Evolutionary conservation across 75 land plant species (phyloP), one percentile per base, ranked within the genome.

Genomic region (Picea sitchensis): DNA sequence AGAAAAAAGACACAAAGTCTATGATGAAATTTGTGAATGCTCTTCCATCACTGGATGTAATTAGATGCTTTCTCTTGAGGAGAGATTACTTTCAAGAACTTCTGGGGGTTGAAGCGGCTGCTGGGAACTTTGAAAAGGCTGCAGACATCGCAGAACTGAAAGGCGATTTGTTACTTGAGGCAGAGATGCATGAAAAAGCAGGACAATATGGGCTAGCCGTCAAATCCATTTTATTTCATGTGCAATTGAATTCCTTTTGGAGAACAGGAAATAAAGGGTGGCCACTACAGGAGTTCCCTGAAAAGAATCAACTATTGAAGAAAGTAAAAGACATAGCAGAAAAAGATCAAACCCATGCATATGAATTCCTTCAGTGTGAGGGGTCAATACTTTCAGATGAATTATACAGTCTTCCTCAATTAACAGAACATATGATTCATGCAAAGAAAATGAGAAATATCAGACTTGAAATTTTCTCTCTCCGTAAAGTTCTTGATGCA

Each of bases 21-120:
- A 85, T 93, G 91, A 87, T 93, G 93, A 82, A 65, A 76, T 91
- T 82, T 82, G 88, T 93, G 21, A 64, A 72, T 73, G 83, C 86
- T 71, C 87, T 93, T 76, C 79, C 73, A 26, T 81, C 87, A 12
- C 64, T 87, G 36, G 84, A 77, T 21, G 73, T 56, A 23, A 77
- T 65, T 9, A 83, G 91, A 11, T 23, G 30, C 7, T 91, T 91
- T 63, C 81, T 93, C 77, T 73, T 14, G 64, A 3, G 80, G 31
- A 57, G 75, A 8, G 76, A 81, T 32, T 80, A 41, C 73, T 34
- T 88, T 78, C 82, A 87, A 76, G 90, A 92, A 75, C 83, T 90
- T 76, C 18, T 88, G 14, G 8, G 5, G 7, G 34, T 90, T 63
- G 95, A 92, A 73, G 83, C 38, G 54, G 86, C 80, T 60, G 67